Percentiles rank a stretch among this genome's conserved stretches.
phyloP scores from a whole-genome alignment of 1,139 yeast genomes.

The Geotrichum carabidarum region DNA sequence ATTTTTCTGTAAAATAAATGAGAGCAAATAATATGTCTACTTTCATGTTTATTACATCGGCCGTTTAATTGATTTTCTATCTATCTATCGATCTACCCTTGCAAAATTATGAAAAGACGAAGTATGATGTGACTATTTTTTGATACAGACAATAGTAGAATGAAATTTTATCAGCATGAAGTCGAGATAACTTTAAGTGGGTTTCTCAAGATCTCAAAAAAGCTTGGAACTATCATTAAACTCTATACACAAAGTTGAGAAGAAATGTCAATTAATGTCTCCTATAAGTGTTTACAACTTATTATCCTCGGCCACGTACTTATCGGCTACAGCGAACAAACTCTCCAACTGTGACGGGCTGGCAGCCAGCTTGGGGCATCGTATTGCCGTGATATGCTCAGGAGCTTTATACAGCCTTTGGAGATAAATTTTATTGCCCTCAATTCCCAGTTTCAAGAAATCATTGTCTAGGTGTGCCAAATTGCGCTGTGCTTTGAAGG shows the following conservation, averaged over 20 bases:
- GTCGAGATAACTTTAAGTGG: too few species aligned
- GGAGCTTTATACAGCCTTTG: slow-evolving; percentile 2
- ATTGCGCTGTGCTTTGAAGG: slow-evolving; percentile 3
- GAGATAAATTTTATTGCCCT: slow-evolving; percentile 9
- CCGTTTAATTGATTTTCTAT: too few species aligned
- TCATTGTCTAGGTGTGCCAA: slow-evolving; percentile 11
- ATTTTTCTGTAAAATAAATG: too few species aligned
- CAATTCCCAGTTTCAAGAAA: slow-evolving; percentile 9
- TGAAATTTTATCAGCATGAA: too few species aligned
- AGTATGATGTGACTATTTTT: too few species aligned
- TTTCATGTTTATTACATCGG: too few species aligned
- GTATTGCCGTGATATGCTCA: neutral
- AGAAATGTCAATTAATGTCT: too few species aligned
- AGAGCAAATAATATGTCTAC: too few species aligned
- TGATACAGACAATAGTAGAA: too few species aligned
- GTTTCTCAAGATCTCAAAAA: neutral
- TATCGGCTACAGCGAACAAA: neutral
- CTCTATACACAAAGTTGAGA: neutral
- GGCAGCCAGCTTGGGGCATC: neutral
- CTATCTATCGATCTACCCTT: too few species aligned
- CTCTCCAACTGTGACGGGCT: neutral
- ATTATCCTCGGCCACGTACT: neutral
- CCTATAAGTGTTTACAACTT: neutral
- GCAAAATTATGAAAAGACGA: too few species aligned
- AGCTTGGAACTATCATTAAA: neutral